Conservation (phyloP, 768 basidiomycete species). For the Agaricus sinodeliciosus region DNA sequence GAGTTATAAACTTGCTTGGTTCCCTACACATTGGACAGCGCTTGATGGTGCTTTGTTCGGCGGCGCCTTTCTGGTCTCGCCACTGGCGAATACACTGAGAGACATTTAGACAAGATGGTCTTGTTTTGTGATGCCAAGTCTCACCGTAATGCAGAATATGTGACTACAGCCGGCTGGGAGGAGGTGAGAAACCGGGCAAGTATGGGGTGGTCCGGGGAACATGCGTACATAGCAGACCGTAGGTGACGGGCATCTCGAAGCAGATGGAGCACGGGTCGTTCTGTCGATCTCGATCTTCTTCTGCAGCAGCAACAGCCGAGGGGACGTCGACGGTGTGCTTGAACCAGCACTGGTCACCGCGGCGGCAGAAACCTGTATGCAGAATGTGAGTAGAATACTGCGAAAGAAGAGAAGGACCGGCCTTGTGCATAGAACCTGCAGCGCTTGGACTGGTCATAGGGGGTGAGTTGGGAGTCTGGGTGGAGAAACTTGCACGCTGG, state of each 20-base stretch:
- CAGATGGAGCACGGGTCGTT: conserved; percentile 60
- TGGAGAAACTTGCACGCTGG: conserved; percentile 75
- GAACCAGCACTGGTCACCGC: conserved; percentile 75
- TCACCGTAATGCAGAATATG: conserved; percentile 67
- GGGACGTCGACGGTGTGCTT: conserved; percentile 35
- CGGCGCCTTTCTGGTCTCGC: conserved; percentile 56
- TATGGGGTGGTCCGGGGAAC: not conserved
- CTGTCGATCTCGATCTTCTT: conserved; percentile 21
- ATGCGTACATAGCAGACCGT: conserved; percentile 57
- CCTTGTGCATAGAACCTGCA: conserved; percentile 63
- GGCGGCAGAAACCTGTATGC: conserved; percentile 57
- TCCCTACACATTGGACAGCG: conserved; percentile 75
- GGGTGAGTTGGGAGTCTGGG: conserved; percentile 43
- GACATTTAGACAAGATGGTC: conserved; percentile 3
- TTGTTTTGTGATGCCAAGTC: conserved; percentile 13
- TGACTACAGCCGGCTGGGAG: conserved; percentile 63
- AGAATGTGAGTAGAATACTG: not conserved
- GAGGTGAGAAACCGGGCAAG: not conserved
- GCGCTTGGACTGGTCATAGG: conserved; percentile 64
- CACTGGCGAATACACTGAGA: conserved; percentile 72
- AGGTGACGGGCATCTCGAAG: conserved; percentile 63
- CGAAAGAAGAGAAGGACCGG: conserved; percentile 18
- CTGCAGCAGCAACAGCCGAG: conserved; percentile 12
- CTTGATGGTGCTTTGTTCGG: conserved; percentile 56
- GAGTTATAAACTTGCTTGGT: conserved; percentile 61